Evolutionary conservation across 2,329 filamentous ascomycete species (phyloP), one percentile per base, ranked within the genome.

Genomic region (Coleophoma crateriformis): DNA sequence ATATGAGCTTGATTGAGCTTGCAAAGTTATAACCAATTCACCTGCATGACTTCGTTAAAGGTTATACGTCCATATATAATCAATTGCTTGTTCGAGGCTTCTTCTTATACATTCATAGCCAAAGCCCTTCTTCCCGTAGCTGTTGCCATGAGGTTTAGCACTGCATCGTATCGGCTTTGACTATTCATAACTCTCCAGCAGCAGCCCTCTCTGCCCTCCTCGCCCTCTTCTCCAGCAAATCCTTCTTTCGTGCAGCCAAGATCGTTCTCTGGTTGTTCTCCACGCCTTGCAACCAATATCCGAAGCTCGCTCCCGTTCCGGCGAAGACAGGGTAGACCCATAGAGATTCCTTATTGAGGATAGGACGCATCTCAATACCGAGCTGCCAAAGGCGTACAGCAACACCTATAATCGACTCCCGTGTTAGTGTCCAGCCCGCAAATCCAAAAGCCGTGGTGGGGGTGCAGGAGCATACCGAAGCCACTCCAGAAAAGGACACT

Each of bases 351-450:
- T 79, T 82, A 73, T 87, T 85, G 79, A 97, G 89, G 71, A 96
- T 85, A 47, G 92, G 94, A 55, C 91, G 90, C 90, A 95, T 96
- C 76, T 99, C 90, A 69, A 99, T 94, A 66, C 92, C 94, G 68
- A 99, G 85, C 73, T 97, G 94, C 89, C 91, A 96, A 71, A 94
- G 81, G 63, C 92, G 88, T 66, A 91, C 87, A 67, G 88, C 90
- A 64, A 96, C 74, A 77, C 94, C 94, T 99, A 62, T 51, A 15
- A 14, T 40, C 20, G 22, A 4, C 27, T 19, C 19, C 15, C n/a
- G 12, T 45, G 50, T 63, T 55, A 68, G 63, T 27, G 7, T 27
- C 27, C 27, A 27, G 27, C 27, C 27, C 27, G 27, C 8, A 27
- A 7, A 3, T 27, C 27, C 27, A 27, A 27, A 27, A 27, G 27